A percentile compares a stretch with the other conserved stretches of the same genome.
These are phyloP conservation scores for Orbilia blumenaviensis DNA, from an alignment of 2,329 filamentous ascomycete genomes.

Conservation along the genomic window DNA sequence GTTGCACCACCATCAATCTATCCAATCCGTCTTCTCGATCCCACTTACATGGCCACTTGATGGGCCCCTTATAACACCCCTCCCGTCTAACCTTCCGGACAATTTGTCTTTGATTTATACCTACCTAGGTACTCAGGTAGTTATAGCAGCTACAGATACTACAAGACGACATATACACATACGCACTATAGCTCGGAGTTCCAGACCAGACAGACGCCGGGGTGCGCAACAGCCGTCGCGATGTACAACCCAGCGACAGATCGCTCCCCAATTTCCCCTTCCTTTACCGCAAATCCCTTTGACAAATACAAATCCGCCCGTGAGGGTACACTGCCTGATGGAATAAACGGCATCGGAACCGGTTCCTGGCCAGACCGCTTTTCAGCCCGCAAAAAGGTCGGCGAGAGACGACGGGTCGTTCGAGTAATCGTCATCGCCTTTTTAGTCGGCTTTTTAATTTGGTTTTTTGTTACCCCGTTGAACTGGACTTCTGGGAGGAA, in stretches of 20 bases:
- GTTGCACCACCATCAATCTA: neutral
- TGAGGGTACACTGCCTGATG: conserved; percentile 35
- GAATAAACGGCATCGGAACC: conserved; percentile 43
- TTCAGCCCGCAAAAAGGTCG: conserved; percentile 27
- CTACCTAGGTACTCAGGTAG: too few species aligned
- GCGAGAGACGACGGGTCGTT: conserved; percentile 35
- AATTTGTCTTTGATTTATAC: neutral
- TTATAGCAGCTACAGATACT: neutral
- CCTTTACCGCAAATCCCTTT: conserved; percentile 47
- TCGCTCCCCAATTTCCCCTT: conserved; percentile 46
- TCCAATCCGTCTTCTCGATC: neutral
- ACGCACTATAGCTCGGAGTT: too few species aligned
- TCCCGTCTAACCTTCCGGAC: neutral
- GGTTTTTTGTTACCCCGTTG: conserved; percentile 42
- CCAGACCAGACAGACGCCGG: neutral
- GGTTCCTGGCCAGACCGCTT: conserved; percentile 41
- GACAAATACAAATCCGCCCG: conserved; percentile 52
- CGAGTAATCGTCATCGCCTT: conserved; percentile 24
- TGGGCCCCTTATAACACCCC: neutral
- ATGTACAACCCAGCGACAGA: conserved; percentile 42
- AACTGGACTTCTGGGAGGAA: conserved; percentile 23
- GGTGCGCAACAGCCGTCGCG: neutral
- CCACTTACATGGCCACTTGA: neutral
- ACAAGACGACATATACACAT: too few species aligned
- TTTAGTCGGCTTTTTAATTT: conserved; percentile 29